Evolutionary conservation across 116 monocot genomes (phyloP).

Genomic region (Posidonia oceanica): DNA sequence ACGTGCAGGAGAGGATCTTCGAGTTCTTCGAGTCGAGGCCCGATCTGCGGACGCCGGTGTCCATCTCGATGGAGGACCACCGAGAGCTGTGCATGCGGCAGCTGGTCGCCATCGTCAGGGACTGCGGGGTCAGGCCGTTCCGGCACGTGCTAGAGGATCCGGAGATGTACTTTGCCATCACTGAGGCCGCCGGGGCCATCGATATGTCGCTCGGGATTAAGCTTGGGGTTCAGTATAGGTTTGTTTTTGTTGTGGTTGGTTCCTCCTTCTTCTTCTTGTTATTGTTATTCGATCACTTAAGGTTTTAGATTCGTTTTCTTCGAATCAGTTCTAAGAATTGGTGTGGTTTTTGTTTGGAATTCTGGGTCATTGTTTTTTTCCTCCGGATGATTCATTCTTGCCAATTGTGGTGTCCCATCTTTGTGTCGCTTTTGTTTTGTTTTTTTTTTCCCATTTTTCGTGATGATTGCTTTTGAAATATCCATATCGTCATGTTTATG

Average conservation of each 20-base stretch:
- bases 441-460: no score
- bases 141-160: slow-evolving; percentile 51
- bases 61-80: slow-evolving; percentile 69
- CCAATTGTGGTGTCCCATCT: no score
- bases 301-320: no score
- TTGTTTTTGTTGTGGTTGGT: not conserved
- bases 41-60: slow-evolving; percentile 81
- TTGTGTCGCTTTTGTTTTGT: no score
- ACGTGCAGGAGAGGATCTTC: slow-evolving; percentile 48
- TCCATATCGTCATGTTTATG: no score
- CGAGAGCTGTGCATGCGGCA: slow-evolving; percentile 85
- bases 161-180: slow-evolving; percentile 51
- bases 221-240: slow-evolving; percentile 93
- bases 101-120: slow-evolving; percentile 62
- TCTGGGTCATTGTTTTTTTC: no score
- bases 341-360: no score
- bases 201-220: slow-evolving; percentile 94
- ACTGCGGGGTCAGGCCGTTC: slow-evolving; percentile 66
- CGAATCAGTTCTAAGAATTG: no score
- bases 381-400: no score
- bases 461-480: no score
- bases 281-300: not conserved
- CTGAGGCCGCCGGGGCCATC: slow-evolving; percentile 63
- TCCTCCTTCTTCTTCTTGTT: not conserved
- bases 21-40: slow-evolving; percentile 62